phyloP scores from a whole-genome alignment of 179 eudicot species.

The Dionaea muscipula region DNA sequence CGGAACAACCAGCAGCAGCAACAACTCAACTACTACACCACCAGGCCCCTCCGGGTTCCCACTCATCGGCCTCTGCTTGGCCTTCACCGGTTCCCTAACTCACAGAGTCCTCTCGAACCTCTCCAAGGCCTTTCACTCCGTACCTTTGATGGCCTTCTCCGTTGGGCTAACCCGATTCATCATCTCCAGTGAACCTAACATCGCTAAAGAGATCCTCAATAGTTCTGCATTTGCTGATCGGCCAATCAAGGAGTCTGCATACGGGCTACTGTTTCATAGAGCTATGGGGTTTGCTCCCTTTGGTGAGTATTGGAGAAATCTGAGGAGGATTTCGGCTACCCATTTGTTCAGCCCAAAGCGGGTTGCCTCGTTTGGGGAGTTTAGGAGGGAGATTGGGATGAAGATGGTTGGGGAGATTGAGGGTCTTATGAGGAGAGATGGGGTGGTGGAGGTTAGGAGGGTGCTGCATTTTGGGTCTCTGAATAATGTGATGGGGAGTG shows the following conservation, averaged over 20 bases:
- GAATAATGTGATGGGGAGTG: conserved; percentile 75
- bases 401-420: conserved; percentile 22
- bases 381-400: conserved; percentile 24
- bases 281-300: conserved; percentile 93
- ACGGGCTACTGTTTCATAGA: conserved; percentile 54
- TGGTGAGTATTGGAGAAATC: conserved; percentile 74
- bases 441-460: conserved; percentile 30
- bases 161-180: conserved; percentile 61
- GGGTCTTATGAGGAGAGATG: conserved; percentile 20
- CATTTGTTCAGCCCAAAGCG: conserved; percentile 54
- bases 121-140: conserved; percentile 16
- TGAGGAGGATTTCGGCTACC: conserved; percentile 50
- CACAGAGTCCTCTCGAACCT: conserved; percentile 34
- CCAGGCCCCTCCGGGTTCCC: conserved; percentile 76
- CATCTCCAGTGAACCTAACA: conserved; percentile 47
- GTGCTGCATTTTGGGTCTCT: conserved; percentile 56
- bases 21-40: conserved; percentile 14
- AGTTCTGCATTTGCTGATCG: conserved; percentile 69
- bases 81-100: conserved; percentile 29
- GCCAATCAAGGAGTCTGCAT: conserved; percentile 76
- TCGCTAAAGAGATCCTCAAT: conserved; percentile 49
- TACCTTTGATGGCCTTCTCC: conserved; percentile 55
- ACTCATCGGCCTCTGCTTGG: conserved; percentile 29
- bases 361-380: conserved; percentile 21
- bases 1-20: no score